Percentiles rank a stretch among this genome's conserved stretches.
Evolutionary conservation across 2,329 filamentous ascomycete genomes (phyloP).

Genomic region (Meredithiella fracta): DNA sequence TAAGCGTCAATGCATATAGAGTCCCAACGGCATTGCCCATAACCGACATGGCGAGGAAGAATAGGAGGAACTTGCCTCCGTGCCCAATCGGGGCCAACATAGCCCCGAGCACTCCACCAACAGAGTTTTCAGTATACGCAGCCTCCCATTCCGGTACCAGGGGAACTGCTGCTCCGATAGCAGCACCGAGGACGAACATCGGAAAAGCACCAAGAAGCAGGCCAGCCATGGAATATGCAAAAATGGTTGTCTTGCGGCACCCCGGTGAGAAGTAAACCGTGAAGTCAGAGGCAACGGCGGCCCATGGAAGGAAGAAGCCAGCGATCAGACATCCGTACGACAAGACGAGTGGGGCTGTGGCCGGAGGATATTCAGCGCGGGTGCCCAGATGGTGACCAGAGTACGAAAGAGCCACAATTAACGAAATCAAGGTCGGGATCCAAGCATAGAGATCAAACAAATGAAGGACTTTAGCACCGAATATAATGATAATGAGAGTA

Average conservation of each 20-base stretch:
- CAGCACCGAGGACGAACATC: constrained; percentile 23
- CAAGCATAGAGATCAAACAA: constrained; percentile 31
- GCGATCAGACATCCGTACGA: constrained; percentile 27
- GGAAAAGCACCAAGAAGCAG: constrained; percentile 16
- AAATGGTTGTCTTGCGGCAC: constrained; percentile 7
- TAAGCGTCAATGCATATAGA: constrained; percentile 25
- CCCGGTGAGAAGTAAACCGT: constrained; percentile 22
- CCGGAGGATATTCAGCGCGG: constrained; percentile 21
- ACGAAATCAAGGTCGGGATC: constrained; percentile 26
- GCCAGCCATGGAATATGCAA: constrained; percentile 9
- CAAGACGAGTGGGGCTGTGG: constrained; percentile 15
- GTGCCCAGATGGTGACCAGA: constrained; percentile 24
- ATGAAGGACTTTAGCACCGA: constrained; percentile 29
- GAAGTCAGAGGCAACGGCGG: constrained; percentile 25
- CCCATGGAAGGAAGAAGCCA: constrained; percentile 28
- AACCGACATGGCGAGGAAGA: constrained; percentile 23
- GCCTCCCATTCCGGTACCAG: constrained; percentile 16
- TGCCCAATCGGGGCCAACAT: constrained; percentile 17
- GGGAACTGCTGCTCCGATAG: constrained; percentile 19
- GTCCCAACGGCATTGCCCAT: constrained; percentile 24
- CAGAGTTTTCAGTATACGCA: constrained; percentile 15
- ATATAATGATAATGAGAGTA: constrained; percentile 30
- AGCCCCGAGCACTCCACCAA: constrained; percentile 17
- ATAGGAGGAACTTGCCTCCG: constrained; percentile 23
- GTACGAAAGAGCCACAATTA: constrained; percentile 26